These are phyloP conservation scores for Solanum hybrid DNA, from an alignment of 305 asterid species.

Conservation along the genomic window DNA sequence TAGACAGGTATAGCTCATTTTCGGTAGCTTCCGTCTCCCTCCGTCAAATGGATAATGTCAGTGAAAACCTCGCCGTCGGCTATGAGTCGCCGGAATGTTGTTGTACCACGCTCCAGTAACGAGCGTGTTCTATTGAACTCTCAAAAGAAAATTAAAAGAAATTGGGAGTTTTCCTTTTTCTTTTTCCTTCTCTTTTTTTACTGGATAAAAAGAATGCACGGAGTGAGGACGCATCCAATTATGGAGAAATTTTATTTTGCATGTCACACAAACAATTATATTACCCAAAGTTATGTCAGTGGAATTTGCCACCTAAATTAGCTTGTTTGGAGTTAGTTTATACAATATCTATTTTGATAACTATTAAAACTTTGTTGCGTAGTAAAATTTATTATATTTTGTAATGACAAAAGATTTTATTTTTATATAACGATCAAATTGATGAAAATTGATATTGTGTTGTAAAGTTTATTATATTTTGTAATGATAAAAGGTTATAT, in stretches of 20 bases:
- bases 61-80: background rate
- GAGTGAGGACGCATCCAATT: background rate
- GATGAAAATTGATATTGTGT: background rate
- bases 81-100: background rate
- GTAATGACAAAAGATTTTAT: too few species aligned
- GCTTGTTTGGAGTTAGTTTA: too few species aligned
- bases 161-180: background rate
- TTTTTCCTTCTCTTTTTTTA: background rate
- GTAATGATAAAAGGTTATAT: background rate
- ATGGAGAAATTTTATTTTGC: background rate
- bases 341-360: background rate
- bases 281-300: background rate
- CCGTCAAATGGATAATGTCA: background rate
- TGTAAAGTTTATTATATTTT: too few species aligned
- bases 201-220: background rate
- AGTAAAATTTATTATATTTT: too few species aligned
- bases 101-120: background rate
- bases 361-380: background rate
- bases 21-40: background rate
- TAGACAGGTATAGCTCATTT: conserved; percentile 16
- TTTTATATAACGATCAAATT: too few species aligned
- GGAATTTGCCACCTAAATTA: background rate
- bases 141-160: background rate
- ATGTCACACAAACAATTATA: background rate
- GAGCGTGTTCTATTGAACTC: background rate